Conservation (phyloP, 2,329 filamentous ascomycete genomes). For the Pestalotiopsis fici region DNA sequence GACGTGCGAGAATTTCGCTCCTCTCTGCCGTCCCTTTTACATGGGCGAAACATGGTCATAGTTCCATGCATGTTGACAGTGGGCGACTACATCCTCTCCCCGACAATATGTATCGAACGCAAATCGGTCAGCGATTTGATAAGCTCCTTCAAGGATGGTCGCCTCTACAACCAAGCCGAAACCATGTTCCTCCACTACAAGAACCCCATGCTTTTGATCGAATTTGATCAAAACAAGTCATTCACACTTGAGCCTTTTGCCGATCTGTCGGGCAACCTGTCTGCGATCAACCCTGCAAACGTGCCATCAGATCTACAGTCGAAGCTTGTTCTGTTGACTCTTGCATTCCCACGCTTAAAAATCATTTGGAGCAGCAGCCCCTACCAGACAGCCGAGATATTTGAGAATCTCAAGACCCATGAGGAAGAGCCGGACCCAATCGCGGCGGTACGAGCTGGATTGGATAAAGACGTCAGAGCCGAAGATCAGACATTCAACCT, state of each 20-base stretch:
- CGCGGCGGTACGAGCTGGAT: conserved; percentile 78
- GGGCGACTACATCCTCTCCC: conserved; percentile 92
- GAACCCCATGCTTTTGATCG: conserved; percentile 86
- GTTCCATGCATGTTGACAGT: conserved; percentile 96
- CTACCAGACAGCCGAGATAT: conserved; percentile 97
- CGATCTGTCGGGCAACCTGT: conserved; percentile 63
- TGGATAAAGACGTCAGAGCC: conserved; percentile 64
- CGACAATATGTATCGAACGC: conserved; percentile 88
- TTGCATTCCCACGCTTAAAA: conserved; percentile 85
- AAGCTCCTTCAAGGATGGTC: conserved; percentile 86
- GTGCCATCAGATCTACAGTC: conserved; percentile 79
- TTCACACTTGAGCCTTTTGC: conserved; percentile 89
- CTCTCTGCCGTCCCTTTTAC: conserved; percentile 84
- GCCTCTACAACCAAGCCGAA: conserved; percentile 89
- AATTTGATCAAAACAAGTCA: conserved; percentile 96
- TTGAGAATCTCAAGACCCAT: conserved; percentile 87
- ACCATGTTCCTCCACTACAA: conserved; percentile 95
- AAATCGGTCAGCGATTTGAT: conserved; percentile 93
- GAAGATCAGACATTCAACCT: conserved; percentile 77
- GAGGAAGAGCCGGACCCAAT: conserved; percentile 90
- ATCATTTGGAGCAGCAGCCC: conserved; percentile 94
- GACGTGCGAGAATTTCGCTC: conserved; percentile 97
- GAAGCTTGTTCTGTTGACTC: conserved; percentile 87
- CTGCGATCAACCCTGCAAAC: conserved; percentile 61
- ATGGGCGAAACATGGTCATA: conserved; percentile 84